Base-by-base conservation (phyloP, 306 rosid species). In the Hylodesmum podocarpum region DNA sequence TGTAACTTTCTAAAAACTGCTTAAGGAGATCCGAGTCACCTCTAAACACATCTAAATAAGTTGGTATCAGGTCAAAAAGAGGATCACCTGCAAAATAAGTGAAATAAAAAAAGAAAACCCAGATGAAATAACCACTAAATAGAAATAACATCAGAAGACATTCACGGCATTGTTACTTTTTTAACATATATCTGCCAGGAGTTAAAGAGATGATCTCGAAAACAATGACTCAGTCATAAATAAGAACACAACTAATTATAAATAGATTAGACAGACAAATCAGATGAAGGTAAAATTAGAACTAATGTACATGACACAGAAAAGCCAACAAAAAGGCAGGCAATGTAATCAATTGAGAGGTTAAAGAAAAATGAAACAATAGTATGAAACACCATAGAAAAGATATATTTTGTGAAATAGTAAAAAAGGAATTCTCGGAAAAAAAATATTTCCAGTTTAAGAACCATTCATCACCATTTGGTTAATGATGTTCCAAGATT, bases 11-110 rank as follows among this genome's bases (percentile, higher is more conserved):
- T 75, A 92, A 73, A 79, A 92, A 86, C 18, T 36, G 80, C 85
- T 82, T 78, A 9, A 95, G 88, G 80, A 92, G 97, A 65, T 7
- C 0, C 2, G 82, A 44, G 81, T 95, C 91, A 31, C 99, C 97
- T 92, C 97, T 92, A 81, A 90, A 92, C 74, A 95, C 78, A 81
- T 95, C 99, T 77, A 95, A 80, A 84, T 92, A 79, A 78, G 91
- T 78, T 10, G 99, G 99, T 88, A 95, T 90, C 88, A 95, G 71
- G 71, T 95, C 97, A 77, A 65, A 79, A 65, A 92, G 76, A 49
- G 94, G 96, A 79, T 90, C 96, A 73, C 96, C 99, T 95, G 90
- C 80, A 85, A 88, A 79, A 71, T 61, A 31, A 64, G 72, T 53
- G 64, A 18, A 49, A 53, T n/a, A 16, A 75, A 66, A 31, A 33